These are phyloP conservation scores for Inga oerstediana DNA, from an alignment of 306 rosid species.

Conservation along the genomic window DNA sequence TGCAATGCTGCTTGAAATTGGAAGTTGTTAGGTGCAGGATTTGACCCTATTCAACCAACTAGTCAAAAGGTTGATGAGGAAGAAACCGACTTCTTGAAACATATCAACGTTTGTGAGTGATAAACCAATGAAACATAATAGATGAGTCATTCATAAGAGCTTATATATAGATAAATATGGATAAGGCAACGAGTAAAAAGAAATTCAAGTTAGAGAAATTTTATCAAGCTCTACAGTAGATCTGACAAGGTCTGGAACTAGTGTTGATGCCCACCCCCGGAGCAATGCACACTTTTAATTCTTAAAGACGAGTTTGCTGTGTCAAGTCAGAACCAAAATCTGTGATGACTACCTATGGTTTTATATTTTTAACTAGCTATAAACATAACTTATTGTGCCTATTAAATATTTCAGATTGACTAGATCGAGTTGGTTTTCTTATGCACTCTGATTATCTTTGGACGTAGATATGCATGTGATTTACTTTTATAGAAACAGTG, in stretches of 20 bases:
- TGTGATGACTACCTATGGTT: background rate
- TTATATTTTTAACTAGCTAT: background rate
- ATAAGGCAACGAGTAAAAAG: conserved; percentile 15
- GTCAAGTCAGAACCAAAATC: background rate
- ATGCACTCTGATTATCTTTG: background rate
- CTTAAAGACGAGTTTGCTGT: background rate
- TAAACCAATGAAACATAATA: background rate
- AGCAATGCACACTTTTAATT: background rate
- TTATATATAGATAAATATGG: background rate
- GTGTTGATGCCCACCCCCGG: background rate
- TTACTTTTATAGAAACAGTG: conserved; percentile 12
- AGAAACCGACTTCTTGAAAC: background rate
- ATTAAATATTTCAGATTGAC: background rate
- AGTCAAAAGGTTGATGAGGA: background rate
- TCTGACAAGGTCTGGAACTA: background rate
- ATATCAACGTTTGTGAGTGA: conserved; percentile 1
- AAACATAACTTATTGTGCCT: background rate
- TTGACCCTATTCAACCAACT: background rate
- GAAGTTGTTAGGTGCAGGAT: background rate
- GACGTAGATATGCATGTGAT: background rate
- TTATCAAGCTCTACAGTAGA: background rate
- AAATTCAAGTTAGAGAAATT: background rate
- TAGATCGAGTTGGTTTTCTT: conserved; percentile 10
- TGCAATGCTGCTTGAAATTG: conserved; percentile 27
- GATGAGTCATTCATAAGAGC: background rate